Conservation (phyloP, 2,329 filamentous ascomycete genomes). For the Ophiostoma australiae region DNA sequence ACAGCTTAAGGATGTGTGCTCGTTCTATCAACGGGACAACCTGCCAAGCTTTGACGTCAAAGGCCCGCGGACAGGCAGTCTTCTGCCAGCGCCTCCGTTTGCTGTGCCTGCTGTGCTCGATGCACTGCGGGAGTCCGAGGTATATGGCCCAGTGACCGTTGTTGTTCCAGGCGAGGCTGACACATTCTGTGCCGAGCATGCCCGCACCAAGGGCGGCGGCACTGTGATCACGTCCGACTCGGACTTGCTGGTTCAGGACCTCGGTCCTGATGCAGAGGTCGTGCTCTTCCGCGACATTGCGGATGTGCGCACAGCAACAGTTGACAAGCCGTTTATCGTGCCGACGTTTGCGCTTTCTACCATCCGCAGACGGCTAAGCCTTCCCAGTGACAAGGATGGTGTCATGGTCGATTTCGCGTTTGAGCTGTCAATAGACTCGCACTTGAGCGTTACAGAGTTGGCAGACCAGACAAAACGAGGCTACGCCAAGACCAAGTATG, state of each 20-base stretch:
- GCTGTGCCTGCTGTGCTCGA: constrained; percentile 75
- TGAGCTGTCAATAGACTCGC: constrained; percentile 32
- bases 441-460: constrained; percentile 29
- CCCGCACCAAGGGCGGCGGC: constrained; percentile 45
- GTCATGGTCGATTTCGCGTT: constrained; percentile 31
- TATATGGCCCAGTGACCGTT: constrained; percentile 42
- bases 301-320: constrained; percentile 15
- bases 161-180: constrained; percentile 85
- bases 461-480: constrained; percentile 29
- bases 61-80: constrained; percentile 27
- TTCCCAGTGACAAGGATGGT: neutral
- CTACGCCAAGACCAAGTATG: constrained; percentile 22
- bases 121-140: constrained; percentile 47
- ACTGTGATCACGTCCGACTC: constrained; percentile 77
- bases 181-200: constrained; percentile 64
- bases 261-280: constrained; percentile 58
- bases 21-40: constrained; percentile 29
- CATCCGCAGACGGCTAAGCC: neutral
- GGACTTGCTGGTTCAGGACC: constrained; percentile 71
- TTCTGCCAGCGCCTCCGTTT: constrained; percentile 53
- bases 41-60: constrained; percentile 22
- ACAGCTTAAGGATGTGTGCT: constrained; percentile 49
- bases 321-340: constrained; percentile 24
- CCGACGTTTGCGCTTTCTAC: constrained; percentile 27
- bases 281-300: constrained; percentile 64